Evolutionary conservation across 2,329 filamentous ascomycete genomes (phyloP), one percentile per base, ranked within the genome.

Genomic region (Penicillium sp.): DNA sequence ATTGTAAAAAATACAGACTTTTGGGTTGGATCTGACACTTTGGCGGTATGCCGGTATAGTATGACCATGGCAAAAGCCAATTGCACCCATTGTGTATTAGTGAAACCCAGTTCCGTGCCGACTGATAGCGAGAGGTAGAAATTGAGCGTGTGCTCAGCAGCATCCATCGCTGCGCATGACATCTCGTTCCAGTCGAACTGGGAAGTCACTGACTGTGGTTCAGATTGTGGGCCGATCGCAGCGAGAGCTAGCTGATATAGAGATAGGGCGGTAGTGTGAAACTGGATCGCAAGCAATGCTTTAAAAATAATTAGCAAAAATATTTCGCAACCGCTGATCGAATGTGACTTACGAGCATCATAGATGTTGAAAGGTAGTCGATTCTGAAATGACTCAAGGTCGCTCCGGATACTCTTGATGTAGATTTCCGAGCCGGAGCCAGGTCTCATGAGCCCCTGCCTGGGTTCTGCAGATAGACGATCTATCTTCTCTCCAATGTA

Each of bases 11-110:
- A 52, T 33, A 52, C n/a, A 31, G 35, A 46, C 11, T 37, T 54
- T 39, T 55, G 39, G 33, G 39, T 51, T 22, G 56, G 33, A 13
- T n/a, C 54, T 13, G 22, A 27, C 7, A 51, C 27, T 35, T 49
- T 52, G 24, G 36, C 56, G 11, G 54, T 54, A 24, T 59, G 52
- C n/a, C 61, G 61, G 49, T 56, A 66, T 3, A 57, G 56, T 19
- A 68, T 47, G 10, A 70, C 56, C 56, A 70, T 58, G 27, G 64
- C 70, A 56, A 78, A 77, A 4, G 70, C 74, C 16, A 77, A 54
- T 58, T 79, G 76, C 2, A 79, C 67, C 75, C 77, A 78, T 58
- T 77, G 70, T 1, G 73, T 66, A 51, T 78, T 77, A 37, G 72
- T 77, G 18, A 78, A 69, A 1, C 65, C 64, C 46, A 72, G 66